A percentile compares a stretch with the other conserved stretches of the same genome.
phyloP scores from a whole-genome alignment of 805 yeast species.

The Saccharomycopsis sp. region DNA sequence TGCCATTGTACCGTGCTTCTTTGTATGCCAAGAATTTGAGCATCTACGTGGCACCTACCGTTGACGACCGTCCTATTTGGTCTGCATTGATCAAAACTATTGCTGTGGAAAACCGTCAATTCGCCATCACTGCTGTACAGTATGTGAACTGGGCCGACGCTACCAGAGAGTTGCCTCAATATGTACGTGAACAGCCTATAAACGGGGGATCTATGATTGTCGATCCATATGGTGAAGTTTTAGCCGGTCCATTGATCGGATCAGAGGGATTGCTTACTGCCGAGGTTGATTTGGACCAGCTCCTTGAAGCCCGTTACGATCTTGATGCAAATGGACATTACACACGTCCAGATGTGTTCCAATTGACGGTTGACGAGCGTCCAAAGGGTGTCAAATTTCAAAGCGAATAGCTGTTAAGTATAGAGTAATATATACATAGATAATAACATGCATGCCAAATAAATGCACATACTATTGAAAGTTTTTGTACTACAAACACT shows the following conservation, averaged over 20 bases:
- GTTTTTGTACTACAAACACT: no score
- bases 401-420: neutral
- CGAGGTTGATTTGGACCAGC: constrained; percentile 34
- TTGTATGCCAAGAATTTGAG: constrained; percentile 39
- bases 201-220: constrained; percentile 38
- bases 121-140: constrained; percentile 36
- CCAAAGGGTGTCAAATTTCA: constrained; percentile 23
- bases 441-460: neutral
- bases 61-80: constrained; percentile 41
- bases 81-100: constrained; percentile 36
- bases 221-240: constrained; percentile 37
- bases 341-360: constrained; percentile 38
- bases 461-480: no score
- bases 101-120: constrained; percentile 37
- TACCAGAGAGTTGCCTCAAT: constrained; percentile 26
- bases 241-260: constrained; percentile 39
- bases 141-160: constrained; percentile 30
- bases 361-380: constrained; percentile 35
- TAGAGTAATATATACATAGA: neutral
- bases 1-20: constrained; percentile 36
- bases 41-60: constrained; percentile 40
- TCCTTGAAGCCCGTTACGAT: constrained; percentile 36
- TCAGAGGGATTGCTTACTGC: constrained; percentile 36
- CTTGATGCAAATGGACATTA: constrained; percentile 40
- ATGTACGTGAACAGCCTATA: constrained; percentile 31